Conservation (phyloP, 192 early-diverging fungal genomes). For the Entrophospora sp. region DNA sequence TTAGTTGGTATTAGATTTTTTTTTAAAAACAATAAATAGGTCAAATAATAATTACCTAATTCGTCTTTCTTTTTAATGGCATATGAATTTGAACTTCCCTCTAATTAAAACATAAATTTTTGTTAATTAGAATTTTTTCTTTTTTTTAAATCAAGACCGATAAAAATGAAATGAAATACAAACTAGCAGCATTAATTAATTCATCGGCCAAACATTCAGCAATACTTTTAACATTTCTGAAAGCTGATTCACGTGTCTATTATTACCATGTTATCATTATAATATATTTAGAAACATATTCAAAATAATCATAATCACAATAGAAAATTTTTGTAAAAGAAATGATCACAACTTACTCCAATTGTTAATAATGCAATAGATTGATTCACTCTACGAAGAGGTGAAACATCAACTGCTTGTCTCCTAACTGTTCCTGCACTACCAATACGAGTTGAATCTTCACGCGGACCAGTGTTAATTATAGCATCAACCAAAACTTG, state of each 20-base stretch:
- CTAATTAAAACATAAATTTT: neutral
- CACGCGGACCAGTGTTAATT: slow-evolving; percentile 98
- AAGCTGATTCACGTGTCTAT: slow-evolving; percentile 91
- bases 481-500: slow-evolving; percentile 98
- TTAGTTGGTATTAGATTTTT: too few species aligned
- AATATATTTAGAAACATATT: too few species aligned
- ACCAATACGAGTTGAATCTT: slow-evolving; percentile 99
- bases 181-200: slow-evolving; percentile 92
- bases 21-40: too few species aligned
- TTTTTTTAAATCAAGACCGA: too few species aligned
- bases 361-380: slow-evolving; percentile 88
- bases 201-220: slow-evolving; percentile 99
- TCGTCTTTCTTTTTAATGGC: slow-evolving; percentile 99
- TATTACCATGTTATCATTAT: neutral
- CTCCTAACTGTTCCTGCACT: slow-evolving; percentile 95
- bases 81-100: slow-evolving; percentile 99
- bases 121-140: neutral
- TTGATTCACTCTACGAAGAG: slow-evolving; percentile 96
- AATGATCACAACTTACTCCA: slow-evolving; percentile 55
- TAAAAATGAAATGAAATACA: slow-evolving; percentile 1
- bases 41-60: too few species aligned
- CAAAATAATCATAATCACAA: too few species aligned
- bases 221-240: slow-evolving; percentile 99
- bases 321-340: too few species aligned
- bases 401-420: slow-evolving; percentile 99